phyloP scores from a whole-genome alignment of 1,284 basidiomycete species.

The Sporisorium iseilematis-ciliati region DNA sequence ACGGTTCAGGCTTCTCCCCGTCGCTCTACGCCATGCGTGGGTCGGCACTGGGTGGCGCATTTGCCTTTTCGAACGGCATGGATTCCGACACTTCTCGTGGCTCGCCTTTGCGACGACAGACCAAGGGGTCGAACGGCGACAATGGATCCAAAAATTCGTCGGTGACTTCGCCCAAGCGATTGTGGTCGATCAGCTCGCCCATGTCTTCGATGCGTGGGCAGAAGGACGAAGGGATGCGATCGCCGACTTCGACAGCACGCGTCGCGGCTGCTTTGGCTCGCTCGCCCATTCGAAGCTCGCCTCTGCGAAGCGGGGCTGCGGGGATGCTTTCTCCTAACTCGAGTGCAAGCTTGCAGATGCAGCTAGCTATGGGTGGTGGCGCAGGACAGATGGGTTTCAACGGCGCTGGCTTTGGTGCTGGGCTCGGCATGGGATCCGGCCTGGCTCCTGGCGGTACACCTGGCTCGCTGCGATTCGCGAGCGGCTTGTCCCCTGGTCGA shows the following conservation, averaged over 20 bases:
- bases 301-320: constrained; percentile 37
- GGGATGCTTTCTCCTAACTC: constrained; percentile 47
- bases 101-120: constrained; percentile 45
- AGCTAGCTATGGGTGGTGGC: constrained; percentile 41
- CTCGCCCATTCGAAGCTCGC: constrained; percentile 46
- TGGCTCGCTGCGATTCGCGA: constrained; percentile 42
- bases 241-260: constrained; percentile 43
- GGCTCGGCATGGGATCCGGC: constrained; percentile 45
- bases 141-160: constrained; percentile 25
- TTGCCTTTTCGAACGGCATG: constrained; percentile 40
- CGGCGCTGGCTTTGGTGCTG: constrained; percentile 35
- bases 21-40: constrained; percentile 42
- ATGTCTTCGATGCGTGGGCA: constrained; percentile 51
- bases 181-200: constrained; percentile 55
- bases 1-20: constrained; percentile 42
- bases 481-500: constrained; percentile 43
- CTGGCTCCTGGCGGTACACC: constrained; percentile 40
- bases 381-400: constrained; percentile 34
- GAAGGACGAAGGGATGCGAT: constrained; percentile 37
- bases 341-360: constrained; percentile 49
- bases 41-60: constrained; percentile 42
- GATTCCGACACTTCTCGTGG: constrained; percentile 40
- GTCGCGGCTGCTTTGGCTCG: constrained; percentile 44
- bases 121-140: constrained; percentile 24
- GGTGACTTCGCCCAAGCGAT: constrained; percentile 46